A percentile compares a stretch with the other conserved stretches of the same genome.
These are phyloP conservation scores for Metschnikowia hibisci DNA, from an alignment of 805 yeast species.

Conservation along the genomic window DNA sequence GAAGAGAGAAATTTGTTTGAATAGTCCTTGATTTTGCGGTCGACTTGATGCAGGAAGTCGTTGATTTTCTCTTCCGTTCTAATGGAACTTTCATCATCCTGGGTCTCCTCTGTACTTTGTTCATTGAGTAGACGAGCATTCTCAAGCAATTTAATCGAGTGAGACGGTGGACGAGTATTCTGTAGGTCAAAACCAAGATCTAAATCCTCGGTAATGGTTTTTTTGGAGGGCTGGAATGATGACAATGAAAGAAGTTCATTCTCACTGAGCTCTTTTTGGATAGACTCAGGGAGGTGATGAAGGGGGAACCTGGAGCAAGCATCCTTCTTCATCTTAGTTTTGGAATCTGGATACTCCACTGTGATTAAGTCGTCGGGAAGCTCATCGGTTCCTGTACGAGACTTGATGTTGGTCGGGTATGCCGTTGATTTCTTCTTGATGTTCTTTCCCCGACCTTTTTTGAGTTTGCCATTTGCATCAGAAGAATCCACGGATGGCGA, in stretches of 20 bases:
- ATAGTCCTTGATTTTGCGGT: neutral
- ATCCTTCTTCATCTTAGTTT: conserved; percentile 10
- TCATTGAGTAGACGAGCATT: conserved; percentile 13
- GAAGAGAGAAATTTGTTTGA: conserved; percentile 6
- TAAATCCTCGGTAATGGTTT: conserved; percentile 18
- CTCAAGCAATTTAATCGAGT: conserved; percentile 10
- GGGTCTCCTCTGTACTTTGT: conserved; percentile 8
- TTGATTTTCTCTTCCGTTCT: neutral
- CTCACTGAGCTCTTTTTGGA: conserved; percentile 14
- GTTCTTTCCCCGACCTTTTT: conserved; percentile 13
- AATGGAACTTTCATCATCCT: conserved; percentile 7
- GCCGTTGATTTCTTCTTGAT: conserved; percentile 14
- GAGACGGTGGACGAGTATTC: conserved; percentile 14
- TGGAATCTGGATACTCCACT: conserved; percentile 2
- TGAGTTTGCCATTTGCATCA: conserved; percentile 8
- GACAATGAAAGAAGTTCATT: conserved; percentile 11
- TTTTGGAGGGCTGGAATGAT: conserved; percentile 18
- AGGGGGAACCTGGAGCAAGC: conserved; percentile 15
- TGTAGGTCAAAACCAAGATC: conserved; percentile 17
- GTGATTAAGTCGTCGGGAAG: conserved; percentile 3
- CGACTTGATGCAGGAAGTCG: neutral
- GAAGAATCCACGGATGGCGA: conserved; percentile 5
- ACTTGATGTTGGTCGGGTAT: conserved; percentile 8
- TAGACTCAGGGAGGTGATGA: conserved; percentile 16
- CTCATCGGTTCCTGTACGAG: neutral